These are phyloP conservation scores for Fusarium abutilonis DNA, from an alignment of 2,329 filamentous ascomycete species.

Conservation along the genomic window DNA sequence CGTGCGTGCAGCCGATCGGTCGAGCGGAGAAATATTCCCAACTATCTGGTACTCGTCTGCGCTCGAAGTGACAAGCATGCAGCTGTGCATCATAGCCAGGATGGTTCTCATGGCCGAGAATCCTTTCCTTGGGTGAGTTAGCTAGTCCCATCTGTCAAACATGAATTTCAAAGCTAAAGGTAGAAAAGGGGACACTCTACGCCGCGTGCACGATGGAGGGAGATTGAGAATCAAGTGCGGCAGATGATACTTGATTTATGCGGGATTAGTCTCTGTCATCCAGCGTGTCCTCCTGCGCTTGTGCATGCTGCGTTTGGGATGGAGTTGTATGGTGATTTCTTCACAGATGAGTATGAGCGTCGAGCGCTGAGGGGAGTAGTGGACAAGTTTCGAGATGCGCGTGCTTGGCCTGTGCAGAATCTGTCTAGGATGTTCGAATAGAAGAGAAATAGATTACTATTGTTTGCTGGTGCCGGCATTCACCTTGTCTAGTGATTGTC, in stretches of 20 bases:
- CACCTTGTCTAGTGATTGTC: not conserved
- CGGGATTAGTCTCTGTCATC: slow-evolving; percentile 54
- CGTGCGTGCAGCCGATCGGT: slow-evolving; percentile 48
- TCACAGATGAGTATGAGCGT: slow-evolving; percentile 53
- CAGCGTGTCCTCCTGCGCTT: slow-evolving; percentile 51
- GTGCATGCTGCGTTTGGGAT: slow-evolving; percentile 54
- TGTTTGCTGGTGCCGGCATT: not conserved
- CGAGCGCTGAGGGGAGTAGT: slow-evolving; percentile 52
- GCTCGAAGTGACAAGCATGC: slow-evolving; percentile 54
- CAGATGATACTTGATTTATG: slow-evolving; percentile 53
- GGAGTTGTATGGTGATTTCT: slow-evolving; percentile 55
- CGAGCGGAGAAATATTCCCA: slow-evolving; percentile 54
- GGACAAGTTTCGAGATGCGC: slow-evolving; percentile 57
- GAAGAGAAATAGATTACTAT: not conserved
- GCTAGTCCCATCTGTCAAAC: slow-evolving; percentile 8
- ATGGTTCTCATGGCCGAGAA: slow-evolving; percentile 55
- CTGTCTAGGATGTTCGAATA: slow-evolving; percentile 51
- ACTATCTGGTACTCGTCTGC: slow-evolving; percentile 53
- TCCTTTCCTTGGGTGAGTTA: slow-evolving; percentile 49
- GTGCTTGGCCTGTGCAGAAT: slow-evolving; percentile 53
- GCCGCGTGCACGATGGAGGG: slow-evolving; percentile 48
- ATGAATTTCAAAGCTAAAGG: not conserved
- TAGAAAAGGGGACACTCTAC: slow-evolving; percentile 40
- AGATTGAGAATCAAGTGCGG: slow-evolving; percentile 53
- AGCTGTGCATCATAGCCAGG: slow-evolving; percentile 53